Percentiles rank a stretch among this genome's conserved stretches.
phyloP scores from a whole-genome alignment of 2,329 filamentous ascomycete genomes.

The Fusarium liriodendri region DNA sequence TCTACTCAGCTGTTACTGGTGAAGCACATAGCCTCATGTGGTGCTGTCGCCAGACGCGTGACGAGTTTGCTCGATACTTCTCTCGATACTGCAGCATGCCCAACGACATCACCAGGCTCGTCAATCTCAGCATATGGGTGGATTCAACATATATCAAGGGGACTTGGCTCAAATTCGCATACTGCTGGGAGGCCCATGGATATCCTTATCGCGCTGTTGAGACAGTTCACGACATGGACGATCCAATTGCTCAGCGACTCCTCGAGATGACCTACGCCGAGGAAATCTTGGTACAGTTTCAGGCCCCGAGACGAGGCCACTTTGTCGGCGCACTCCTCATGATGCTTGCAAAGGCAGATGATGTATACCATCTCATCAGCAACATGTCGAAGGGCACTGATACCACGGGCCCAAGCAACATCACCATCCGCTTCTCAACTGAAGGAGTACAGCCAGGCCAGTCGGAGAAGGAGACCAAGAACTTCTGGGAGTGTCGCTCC shows the following conservation, averaged over 20 bases:
- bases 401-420: neutral
- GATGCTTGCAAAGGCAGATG: conserved; percentile 24
- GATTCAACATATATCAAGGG: conserved; percentile 19
- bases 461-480: conserved; percentile 13
- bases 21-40: conserved; percentile 6
- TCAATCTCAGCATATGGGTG: neutral
- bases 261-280: neutral
- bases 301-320: conserved; percentile 15
- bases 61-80: conserved; percentile 11
- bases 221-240: conserved; percentile 8
- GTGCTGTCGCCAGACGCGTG: conserved; percentile 10
- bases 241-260: neutral
- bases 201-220: neutral
- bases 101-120: neutral
- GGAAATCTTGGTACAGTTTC: neutral
- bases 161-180: conserved; percentile 20
- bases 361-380: neutral
- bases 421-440: conserved; percentile 13
- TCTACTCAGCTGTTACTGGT: neutral
- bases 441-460: conserved; percentile 6
- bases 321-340: conserved; percentile 15
- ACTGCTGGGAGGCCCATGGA: neutral
- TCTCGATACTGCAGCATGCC: neutral
- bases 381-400: neutral
- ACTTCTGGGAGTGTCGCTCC: conserved; percentile 27